Evolutionary conservation across 768 basidiomycete genomes (phyloP), one percentile per base, ranked within the genome.

Genomic region (Pisolithus albus): DNA sequence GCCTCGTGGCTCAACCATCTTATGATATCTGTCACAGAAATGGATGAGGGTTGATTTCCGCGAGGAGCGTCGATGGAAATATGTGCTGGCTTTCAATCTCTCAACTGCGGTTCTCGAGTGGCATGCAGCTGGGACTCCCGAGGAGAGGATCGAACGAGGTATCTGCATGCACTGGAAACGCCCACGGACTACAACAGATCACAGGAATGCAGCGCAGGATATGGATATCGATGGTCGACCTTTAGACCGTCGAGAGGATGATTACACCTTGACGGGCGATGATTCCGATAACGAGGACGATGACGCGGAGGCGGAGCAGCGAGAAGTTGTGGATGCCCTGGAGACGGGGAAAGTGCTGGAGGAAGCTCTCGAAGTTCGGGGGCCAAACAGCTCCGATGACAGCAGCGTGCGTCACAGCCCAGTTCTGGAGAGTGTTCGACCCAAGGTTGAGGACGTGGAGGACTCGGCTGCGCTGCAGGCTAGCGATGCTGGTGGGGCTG

Each of bases 41-140:
- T 99, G 96, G 96, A 86, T 99, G 81, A 87, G 91, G 24, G 80
- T 81, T 36, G 96, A 99, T 65, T 97, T 96, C 58, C 83, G 89
- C 18, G 94, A 98, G 67, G 96, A 99, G 63, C 77, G 89, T 38
- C 82, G 79, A 59, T 98, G 93, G 93, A 98, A 98, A 66, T 70
- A 87, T 40, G 84, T 85, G 2, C 64, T 90, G 24, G 95, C 96
- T 0, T 86, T 84, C 63, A 84, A 84, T 52, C 67, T 99, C 26
- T 87, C 91, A 1, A 82, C 81, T 28, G 80, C 89, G 23, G 86
- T 92, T 19, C 77, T 89, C 7, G 86, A 92, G 59, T 99, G 92
- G 92, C 91, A 95, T 64, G 75, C 79, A 47, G 83, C 86, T 21
- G 77, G 74, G 10, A 75, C 75, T n/a, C 71, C 70, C 19, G 83